Base-by-base conservation (phyloP, 2,329 filamentous ascomycete genomes). In the Arthrobotrys iridis region DNA sequence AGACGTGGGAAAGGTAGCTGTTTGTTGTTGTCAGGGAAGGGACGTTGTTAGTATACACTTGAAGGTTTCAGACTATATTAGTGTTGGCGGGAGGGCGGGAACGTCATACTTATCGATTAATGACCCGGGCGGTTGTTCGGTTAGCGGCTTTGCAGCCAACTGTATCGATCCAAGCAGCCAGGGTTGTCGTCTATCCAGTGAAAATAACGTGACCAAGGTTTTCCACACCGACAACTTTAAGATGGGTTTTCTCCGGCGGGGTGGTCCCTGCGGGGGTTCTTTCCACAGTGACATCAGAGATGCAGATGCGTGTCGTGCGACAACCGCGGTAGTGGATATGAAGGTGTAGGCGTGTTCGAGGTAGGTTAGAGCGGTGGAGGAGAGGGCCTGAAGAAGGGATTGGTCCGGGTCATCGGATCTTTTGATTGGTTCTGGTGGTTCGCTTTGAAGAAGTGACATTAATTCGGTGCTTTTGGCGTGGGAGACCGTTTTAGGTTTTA, bases 1-100 rank as follows among this genome's bases (percentile, higher is more conserved):
- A 79, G 71, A 82, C 80, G 79, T 83, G 81, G 52, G 84, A 84
- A 77, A 86, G 81, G 57, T 85, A 81, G 77, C 85, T 86, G 80
- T 43, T n/a, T 37, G 50, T 55, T 55, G 48, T 55, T 55, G 48
- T 55, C 37, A 33, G n/a, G n/a, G 67, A 33, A 50, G n/a, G 10
- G 20, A 52, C 15, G 30, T 37, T 11, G 18, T 55, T 24, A 55
- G 50, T 55, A 55, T 55, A 55, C 18, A 18, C 24, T 55, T 13
- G 18, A 37, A 55, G 4, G 30, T 26, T 68, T 62, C 35, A 41
- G 18, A 50, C 28, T 40, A 55, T 55, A 22, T 24, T 64, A 30
- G 45, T 46, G 46, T 33, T 22, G 28, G 40, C 46, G 46, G 62
- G 45, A 45, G 24, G 48, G 48, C 20, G 55, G 55, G 37, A 46